phyloP scores from a whole-genome alignment of 2,329 filamentous ascomycete species.

The Alternaria novae-zelandiae region DNA sequence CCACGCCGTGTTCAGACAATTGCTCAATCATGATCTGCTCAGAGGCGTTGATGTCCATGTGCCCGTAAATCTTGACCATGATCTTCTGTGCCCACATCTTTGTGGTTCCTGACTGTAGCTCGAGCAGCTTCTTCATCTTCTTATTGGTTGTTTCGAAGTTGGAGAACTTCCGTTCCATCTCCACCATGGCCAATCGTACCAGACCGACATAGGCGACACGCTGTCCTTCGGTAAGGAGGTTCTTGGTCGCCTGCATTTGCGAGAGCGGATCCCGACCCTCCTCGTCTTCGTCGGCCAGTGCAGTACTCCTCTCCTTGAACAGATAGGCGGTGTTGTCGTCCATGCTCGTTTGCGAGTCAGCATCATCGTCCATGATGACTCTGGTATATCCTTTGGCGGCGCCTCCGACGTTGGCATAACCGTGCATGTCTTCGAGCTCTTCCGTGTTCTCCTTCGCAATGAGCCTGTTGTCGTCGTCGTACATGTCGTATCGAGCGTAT shows the following conservation, averaged over 20 bases:
- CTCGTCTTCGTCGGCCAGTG: slow-evolving; percentile 73
- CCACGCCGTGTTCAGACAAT: slow-evolving; percentile 87
- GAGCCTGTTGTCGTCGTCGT: slow-evolving; percentile 89
- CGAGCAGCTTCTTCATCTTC: slow-evolving; percentile 73
- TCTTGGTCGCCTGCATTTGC: slow-evolving; percentile 95
- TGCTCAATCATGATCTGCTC: slow-evolving; percentile 99
- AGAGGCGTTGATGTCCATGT: slow-evolving; percentile 92
- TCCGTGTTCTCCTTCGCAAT: slow-evolving; percentile 80
- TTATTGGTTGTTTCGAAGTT: slow-evolving; percentile 66
- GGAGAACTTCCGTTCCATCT: slow-evolving; percentile 75
- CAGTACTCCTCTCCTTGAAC: slow-evolving; percentile 76
- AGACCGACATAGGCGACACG: slow-evolving; percentile 95
- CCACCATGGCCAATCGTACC: slow-evolving; percentile 78
- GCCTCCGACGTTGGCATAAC: slow-evolving; percentile 80
- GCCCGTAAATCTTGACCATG: slow-evolving; percentile 91
- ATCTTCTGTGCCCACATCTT: slow-evolving; percentile 98
- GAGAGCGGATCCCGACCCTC: slow-evolving; percentile 78
- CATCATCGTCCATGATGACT: slow-evolving; percentile 94
- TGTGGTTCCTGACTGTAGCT: slow-evolving; percentile 74
- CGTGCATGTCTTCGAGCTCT: slow-evolving; percentile 71
- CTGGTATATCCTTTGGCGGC: slow-evolving; percentile 95
- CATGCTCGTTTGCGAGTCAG: slow-evolving; percentile 90
- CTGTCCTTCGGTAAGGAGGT: slow-evolving; percentile 92
- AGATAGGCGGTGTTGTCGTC: slow-evolving; percentile 97
- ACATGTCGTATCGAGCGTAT: slow-evolving; percentile 90